Evolutionary conservation across 106 monocot genomes (phyloP).

Genomic region (Iris macrosiphon): DNA sequence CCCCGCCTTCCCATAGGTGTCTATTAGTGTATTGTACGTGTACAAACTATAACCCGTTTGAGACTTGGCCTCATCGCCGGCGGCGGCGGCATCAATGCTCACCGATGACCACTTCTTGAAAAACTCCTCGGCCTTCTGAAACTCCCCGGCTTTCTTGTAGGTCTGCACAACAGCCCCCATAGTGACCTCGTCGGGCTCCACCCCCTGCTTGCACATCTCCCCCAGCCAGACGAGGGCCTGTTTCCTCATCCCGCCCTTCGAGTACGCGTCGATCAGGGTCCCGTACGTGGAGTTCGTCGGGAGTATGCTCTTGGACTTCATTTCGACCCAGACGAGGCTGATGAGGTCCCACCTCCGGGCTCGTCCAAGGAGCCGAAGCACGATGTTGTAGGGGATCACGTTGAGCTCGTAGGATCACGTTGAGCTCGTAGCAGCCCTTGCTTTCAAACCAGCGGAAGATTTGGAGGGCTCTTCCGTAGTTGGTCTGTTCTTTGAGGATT

Average conservation of each 20-base stretch:
- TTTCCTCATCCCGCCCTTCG: conserved; percentile 44
- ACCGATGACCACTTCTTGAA: conserved; percentile 59
- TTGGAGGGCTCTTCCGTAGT: conserved; percentile 60
- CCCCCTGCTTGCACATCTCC: conserved; percentile 73
- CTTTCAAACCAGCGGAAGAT: conserved; percentile 76
- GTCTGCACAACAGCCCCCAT: conserved; percentile 60
- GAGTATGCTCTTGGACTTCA: conserved; percentile 34
- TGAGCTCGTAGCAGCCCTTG: conserved; percentile 37
- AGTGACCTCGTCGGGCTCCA: conserved; percentile 81
- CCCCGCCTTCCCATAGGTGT: conserved; percentile 89
- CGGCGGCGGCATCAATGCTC: too few relatives aligned
- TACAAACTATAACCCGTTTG: conserved; percentile 35
- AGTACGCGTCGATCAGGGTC: conserved; percentile 70
- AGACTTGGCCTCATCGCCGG: conserved; percentile 5
- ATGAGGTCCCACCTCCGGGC: conserved; percentile 50
- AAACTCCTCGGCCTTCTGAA: conserved; percentile 50
- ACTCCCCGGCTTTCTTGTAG: conserved; percentile 71
- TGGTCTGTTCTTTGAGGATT: conserved; percentile 71
- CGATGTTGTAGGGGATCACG: conserved; percentile 87
- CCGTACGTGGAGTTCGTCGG: conserved; percentile 81
- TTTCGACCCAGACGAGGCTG: conserved; percentile 48
- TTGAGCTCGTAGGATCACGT: conserved; percentile 82
- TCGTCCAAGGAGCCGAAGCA: conserved; percentile 53
- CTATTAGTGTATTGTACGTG: conserved; percentile 74
- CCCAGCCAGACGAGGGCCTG: conserved; percentile 60